These are phyloP conservation scores for Cadophora gregata DNA, from an alignment of 2,329 filamentous ascomycete species.

Conservation along the genomic window DNA sequence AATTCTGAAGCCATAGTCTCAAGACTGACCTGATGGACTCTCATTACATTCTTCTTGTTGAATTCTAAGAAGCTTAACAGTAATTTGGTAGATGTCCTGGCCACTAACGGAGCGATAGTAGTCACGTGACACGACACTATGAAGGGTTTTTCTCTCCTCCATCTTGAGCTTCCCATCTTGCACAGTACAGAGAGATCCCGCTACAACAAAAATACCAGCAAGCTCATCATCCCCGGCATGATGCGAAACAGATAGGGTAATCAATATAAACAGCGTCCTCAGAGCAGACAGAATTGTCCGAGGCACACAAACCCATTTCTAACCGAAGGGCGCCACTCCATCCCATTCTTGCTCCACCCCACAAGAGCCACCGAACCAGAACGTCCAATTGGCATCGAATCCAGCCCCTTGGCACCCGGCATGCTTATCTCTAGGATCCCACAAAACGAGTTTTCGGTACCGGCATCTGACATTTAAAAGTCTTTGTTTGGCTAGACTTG, in stretches of 20 bases:
- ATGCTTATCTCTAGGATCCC: conserved; percentile 10
- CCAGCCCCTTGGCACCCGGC: conserved; percentile 6
- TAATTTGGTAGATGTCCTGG: too few relatives aligned
- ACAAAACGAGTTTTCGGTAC: neutral
- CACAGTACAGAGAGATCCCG: neutral
- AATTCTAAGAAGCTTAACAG: too few relatives aligned
- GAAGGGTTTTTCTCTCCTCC: neutral
- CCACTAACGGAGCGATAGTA: neutral
- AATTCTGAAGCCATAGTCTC: neutral
- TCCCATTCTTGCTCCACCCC: conserved; percentile 5
- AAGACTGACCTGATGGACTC: neutral
- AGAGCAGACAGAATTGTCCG: neutral
- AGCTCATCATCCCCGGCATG: neutral
- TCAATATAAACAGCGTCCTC: conserved; percentile 1
- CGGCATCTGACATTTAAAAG: neutral
- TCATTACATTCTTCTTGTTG: neutral
- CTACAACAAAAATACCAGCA: neutral
- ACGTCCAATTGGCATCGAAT: conserved; percentile 2
- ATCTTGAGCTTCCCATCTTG: neutral
- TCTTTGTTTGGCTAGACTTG: neutral
- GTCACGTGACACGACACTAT: neutral
- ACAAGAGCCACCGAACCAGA: neutral
- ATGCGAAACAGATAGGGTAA: neutral
- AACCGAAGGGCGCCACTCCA: neutral
- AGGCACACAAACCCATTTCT: neutral